A percentile compares a stretch with the other conserved stretches of the same genome.
These are phyloP conservation scores for Fusarium beomiforme DNA, from an alignment of 2,329 filamentous ascomycete species.

Conservation along the genomic window DNA sequence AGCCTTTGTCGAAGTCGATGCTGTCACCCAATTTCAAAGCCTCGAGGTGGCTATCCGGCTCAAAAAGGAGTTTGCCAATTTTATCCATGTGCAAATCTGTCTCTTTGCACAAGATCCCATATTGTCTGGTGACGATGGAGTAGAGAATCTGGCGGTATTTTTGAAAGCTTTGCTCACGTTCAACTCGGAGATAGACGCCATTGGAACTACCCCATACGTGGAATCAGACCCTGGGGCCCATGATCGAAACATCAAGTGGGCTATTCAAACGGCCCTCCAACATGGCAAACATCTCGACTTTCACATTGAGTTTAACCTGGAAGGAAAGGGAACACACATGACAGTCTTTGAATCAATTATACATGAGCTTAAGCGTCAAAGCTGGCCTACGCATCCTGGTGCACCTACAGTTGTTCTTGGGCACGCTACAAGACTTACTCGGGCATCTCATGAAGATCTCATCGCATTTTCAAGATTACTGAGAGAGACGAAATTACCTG, in stretches of 20 bases:
- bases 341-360: not conserved
- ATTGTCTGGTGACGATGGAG: conserved; percentile 1
- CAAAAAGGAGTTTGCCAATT: not conserved
- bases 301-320: conserved; percentile 7
- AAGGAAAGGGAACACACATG: not conserved
- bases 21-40: not conserved
- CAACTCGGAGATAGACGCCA: not conserved
- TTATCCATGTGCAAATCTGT: conserved; percentile 2
- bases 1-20: conserved; percentile 10
- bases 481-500: not conserved
- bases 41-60: not conserved
- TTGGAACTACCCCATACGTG: conserved; percentile 3
- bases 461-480: not conserved
- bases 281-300: not conserved
- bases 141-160: not conserved
- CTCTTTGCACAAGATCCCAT: conserved; percentile 19
- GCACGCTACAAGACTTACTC: conserved; percentile 8
- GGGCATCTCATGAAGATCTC: not conserved
- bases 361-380: not conserved
- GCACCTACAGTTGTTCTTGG: conserved; percentile 1
- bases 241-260: conserved; percentile 2
- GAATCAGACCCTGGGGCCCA: not conserved
- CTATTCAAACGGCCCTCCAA: not conserved
- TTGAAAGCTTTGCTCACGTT: not conserved
- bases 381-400: not conserved